phyloP scores from a whole-genome alignment of 2,329 filamentous ascomycete species.

The Exutisphaerella laricina region DNA sequence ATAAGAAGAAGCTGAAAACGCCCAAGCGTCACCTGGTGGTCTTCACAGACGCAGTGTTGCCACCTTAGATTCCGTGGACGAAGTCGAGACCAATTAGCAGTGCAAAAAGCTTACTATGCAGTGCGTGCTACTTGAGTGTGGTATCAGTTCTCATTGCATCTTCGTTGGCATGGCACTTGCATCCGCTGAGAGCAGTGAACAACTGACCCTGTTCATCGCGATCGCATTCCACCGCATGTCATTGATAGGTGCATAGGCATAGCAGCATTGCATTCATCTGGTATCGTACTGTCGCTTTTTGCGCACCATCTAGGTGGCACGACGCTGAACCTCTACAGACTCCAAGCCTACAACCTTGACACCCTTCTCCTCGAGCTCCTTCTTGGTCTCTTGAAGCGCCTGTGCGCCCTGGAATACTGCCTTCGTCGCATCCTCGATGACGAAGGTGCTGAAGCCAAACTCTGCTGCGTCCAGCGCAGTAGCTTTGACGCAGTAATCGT shows the following conservation, averaged over 20 bases:
- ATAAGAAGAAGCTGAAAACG: slow-evolving; percentile 1
- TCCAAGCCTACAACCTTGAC: slow-evolving; percentile 11
- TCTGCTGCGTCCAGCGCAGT: slow-evolving; percentile 73
- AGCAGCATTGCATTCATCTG: too few species aligned
- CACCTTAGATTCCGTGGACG: slow-evolving; percentile 11
- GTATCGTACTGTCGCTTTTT: too few species aligned
- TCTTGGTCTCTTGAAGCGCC: slow-evolving; percentile 52
- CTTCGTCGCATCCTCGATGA: slow-evolving; percentile 73
- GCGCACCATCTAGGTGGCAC: too few species aligned
- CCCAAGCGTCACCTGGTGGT: not conserved
- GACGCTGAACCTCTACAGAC: slow-evolving; percentile 9
- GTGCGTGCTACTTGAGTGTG: slow-evolving; percentile 65
- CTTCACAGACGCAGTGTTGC: slow-evolving; percentile 7
- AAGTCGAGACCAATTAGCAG: slow-evolving; percentile 29
- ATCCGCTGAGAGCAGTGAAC: slow-evolving; percentile 57
- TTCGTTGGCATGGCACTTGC: slow-evolving; percentile 66
- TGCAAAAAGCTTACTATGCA: slow-evolving; percentile 61
- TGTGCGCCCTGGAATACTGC: slow-evolving; percentile 59
- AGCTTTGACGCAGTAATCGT: slow-evolving; percentile 80
- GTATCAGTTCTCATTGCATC: slow-evolving; percentile 69
- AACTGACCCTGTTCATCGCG: slow-evolving; percentile 58
- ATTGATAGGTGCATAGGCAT: slow-evolving; percentile 59
- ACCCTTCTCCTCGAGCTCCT: slow-evolving; percentile 11
- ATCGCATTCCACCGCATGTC: slow-evolving; percentile 67
- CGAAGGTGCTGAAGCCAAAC: slow-evolving; percentile 69